Percentiles rank a stretch among this genome's conserved stretches.
Evolutionary conservation across 139 green algal genomes (phyloP).

Genomic region (Chlorella sp.): DNA sequence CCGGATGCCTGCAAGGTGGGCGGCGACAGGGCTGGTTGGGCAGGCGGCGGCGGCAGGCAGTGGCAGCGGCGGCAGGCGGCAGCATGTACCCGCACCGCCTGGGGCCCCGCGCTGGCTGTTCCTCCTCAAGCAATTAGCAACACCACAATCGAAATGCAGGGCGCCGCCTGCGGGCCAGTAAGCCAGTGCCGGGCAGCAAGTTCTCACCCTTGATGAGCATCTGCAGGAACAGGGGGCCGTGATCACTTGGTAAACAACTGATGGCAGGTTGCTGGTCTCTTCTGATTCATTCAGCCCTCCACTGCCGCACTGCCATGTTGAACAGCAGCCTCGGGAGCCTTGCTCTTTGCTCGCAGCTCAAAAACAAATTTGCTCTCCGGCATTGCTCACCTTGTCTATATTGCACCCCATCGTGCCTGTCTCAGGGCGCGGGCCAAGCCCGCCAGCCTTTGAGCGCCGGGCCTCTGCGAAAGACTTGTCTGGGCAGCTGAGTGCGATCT

Average conservation of each 20-base stretch:
- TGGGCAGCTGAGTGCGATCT: no score
- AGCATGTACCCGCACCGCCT: neutral
- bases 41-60: neutral
- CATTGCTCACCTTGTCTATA: slow-evolving; percentile 32
- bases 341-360: no score
- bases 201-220: slow-evolving; percentile 39
- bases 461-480: no score
- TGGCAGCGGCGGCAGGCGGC: neutral
- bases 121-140: no score
- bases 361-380: no score
- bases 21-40: neutral
- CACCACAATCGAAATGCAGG: no score
- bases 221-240: neutral
- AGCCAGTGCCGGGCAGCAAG: neutral
- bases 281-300: neutral
- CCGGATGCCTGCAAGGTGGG: slow-evolving; percentile 80
- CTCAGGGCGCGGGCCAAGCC: no score
- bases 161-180: neutral
- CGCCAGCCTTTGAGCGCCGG: no score
- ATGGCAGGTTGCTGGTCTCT: neutral
- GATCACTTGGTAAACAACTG: neutral
- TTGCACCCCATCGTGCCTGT: slow-evolving; percentile 30
- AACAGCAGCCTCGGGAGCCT: neutral
- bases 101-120: neutral
- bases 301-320: neutral